These are phyloP conservation scores for Anaeromyces robustus DNA, from an alignment of 192 early-diverging fungal species.

Conservation along the genomic window DNA sequence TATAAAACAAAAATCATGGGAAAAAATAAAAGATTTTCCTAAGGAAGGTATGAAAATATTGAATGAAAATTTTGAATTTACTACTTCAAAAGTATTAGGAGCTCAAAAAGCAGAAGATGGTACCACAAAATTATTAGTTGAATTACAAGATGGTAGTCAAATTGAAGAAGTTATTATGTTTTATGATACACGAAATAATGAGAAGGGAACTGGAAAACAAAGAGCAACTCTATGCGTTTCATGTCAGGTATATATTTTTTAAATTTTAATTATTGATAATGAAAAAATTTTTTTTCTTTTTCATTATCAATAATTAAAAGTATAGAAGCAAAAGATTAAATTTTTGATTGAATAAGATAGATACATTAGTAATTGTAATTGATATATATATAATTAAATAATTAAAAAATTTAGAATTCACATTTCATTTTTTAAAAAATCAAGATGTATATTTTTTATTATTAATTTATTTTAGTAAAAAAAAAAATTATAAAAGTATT, in stretches of 20 bases:
- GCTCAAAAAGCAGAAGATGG: slow-evolving; percentile 24
- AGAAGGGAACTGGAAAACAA: slow-evolving; percentile 10
- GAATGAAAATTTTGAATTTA: slow-evolving; percentile 19
- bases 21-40: slow-evolving; percentile 20
- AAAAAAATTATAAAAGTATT: too few relatives aligned
- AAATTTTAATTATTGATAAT: neutral
- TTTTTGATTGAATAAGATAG: too few relatives aligned
- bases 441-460: too few relatives aligned
- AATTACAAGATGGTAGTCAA: slow-evolving; percentile 36
- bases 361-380: too few relatives aligned
- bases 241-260: neutral
- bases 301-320: too few relatives aligned
- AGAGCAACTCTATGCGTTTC: neutral
- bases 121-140: slow-evolving; percentile 35
- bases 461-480: too few relatives aligned
- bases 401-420: too few relatives aligned
- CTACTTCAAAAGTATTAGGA: slow-evolving; percentile 21
- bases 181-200: slow-evolving; percentile 18
- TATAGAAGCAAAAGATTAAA: too few relatives aligned
- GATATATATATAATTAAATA: too few relatives aligned
- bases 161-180: slow-evolving; percentile 36
- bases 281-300: neutral
- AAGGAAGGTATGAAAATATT: slow-evolving; percentile 19
- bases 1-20: slow-evolving; percentile 2
- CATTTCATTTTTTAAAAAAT: too few relatives aligned